A percentile compares a stretch with the other conserved stretches of the same genome.
phyloP scores from a whole-genome alignment of 768 basidiomycete species.

The Pleurotus ostreatus region DNA sequence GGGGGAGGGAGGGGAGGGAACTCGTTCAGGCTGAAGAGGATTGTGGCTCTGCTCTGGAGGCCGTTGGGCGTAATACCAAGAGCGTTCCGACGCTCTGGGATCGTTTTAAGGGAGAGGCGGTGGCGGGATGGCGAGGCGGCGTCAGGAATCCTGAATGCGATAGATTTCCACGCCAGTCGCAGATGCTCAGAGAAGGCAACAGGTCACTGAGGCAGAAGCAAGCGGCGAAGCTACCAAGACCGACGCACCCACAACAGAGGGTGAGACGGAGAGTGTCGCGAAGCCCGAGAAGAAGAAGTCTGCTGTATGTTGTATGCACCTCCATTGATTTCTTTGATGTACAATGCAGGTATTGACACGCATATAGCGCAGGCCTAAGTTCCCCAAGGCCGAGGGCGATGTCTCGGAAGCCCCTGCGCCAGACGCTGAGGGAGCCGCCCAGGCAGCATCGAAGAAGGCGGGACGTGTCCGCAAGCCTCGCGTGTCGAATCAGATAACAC shows the following conservation, averaged over 20 bases:
- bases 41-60: too few species aligned
- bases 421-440: slow-evolving; percentile 29
- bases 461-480: slow-evolving; percentile 57
- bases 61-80: too few species aligned
- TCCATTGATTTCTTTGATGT: slow-evolving; percentile 7
- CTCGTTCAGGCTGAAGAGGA: too few species aligned
- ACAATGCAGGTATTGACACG: slow-evolving; percentile 19
- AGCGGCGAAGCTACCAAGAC: slow-evolving; percentile 68
- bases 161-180: too few species aligned
- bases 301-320: slow-evolving; percentile 50
- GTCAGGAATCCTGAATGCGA: too few species aligned
- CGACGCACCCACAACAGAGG: slow-evolving; percentile 48
- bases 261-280: slow-evolving; percentile 56
- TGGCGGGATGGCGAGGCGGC: too few species aligned
- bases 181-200: too few species aligned
- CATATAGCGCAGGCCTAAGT: slow-evolving; percentile 58
- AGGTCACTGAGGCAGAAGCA: slow-evolving; percentile 87
- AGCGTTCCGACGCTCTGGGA: too few species aligned
- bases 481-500: too few species aligned
- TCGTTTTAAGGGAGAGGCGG: too few species aligned
- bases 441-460: slow-evolving; percentile 40
- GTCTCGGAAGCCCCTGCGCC: slow-evolving; percentile 29
- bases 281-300: slow-evolving; percentile 84
- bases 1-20: too few species aligned
- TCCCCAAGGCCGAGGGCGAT: slow-evolving; percentile 36